Evolutionary conservation across 768 basidiomycete species (phyloP).

Genomic region (Suillus brevipes): DNA sequence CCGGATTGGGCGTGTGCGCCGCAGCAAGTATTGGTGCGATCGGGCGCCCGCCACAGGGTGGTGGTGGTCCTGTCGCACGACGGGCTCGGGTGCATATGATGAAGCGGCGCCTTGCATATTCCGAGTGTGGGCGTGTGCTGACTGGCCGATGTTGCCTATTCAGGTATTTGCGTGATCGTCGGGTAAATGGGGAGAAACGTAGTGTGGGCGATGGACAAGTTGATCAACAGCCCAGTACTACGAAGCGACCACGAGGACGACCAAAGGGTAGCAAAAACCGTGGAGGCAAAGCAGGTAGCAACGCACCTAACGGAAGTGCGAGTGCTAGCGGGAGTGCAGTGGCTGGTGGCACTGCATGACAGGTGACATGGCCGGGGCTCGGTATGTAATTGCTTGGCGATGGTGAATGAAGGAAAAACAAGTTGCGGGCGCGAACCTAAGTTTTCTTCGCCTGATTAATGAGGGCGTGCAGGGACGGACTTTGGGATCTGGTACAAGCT

Average conservation of each 20-base stretch:
- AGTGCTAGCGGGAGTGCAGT: conserved; percentile 17
- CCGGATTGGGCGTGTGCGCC: background rate
- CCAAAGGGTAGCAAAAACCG: conserved; percentile 73
- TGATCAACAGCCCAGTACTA: conserved; percentile 30
- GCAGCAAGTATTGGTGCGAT: background rate
- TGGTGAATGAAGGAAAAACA: background rate
- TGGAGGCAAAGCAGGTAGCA: conserved; percentile 15
- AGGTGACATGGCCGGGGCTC: background rate
- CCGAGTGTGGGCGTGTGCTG: conserved; percentile 16
- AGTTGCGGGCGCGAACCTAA: background rate
- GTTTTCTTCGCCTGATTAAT: background rate
- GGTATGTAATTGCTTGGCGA: background rate
- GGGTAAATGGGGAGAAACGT: conserved; percentile 49
- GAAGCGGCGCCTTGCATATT: background rate
- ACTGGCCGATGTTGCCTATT: background rate
- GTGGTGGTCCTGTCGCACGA: background rate
- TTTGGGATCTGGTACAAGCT: background rate
- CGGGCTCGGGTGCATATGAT: background rate
- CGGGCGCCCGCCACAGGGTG: background rate
- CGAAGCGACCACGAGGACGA: conserved; percentile 62
- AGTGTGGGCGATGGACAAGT: conserved; percentile 22
- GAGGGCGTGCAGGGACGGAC: background rate
- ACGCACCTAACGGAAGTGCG: conserved; percentile 1
- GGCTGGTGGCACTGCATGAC: conserved; percentile 9
- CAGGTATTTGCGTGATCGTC: conserved; percentile 65